Conservation (phyloP, 768 basidiomycete genomes). For the Mycena amicta region DNA sequence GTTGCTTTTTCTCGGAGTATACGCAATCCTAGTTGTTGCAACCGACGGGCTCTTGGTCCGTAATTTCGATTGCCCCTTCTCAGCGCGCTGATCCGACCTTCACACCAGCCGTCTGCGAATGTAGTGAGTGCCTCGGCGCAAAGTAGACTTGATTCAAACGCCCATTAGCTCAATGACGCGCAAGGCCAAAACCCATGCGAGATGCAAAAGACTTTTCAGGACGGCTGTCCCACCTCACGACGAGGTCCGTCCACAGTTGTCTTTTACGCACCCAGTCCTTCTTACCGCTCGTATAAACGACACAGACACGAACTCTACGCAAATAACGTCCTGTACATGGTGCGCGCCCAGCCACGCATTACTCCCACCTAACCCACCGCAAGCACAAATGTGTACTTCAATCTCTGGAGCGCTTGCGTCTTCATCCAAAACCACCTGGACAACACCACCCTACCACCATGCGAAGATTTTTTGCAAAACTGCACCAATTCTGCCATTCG, state of each 20-base stretch:
- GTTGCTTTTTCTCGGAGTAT: neutral
- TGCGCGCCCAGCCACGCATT: neutral
- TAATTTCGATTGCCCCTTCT: neutral
- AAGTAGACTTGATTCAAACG: too few relatives aligned
- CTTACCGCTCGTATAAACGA: neutral
- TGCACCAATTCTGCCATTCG: conserved; percentile 12
- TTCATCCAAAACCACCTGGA: conserved; percentile 1
- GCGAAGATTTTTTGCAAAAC: neutral
- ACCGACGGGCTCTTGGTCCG: conserved; percentile 31
- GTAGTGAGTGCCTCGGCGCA: conserved; percentile 42
- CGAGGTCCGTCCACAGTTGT: conserved; percentile 8
- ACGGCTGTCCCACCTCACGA: neutral
- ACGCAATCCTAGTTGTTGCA: conserved; percentile 18
- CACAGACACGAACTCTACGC: conserved; percentile 4
- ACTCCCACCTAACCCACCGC: neutral
- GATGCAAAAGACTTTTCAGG: neutral
- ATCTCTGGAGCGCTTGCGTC: conserved; percentile 19
- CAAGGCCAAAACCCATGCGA: conserved; percentile 15
- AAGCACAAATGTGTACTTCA: conserved; percentile 20
- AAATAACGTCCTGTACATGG: conserved; percentile 16
- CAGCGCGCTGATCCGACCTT: neutral
- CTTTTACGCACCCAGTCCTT: neutral
- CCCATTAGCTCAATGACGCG: conserved; percentile 11
- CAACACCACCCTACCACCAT: conserved; percentile 6
- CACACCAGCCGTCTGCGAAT: neutral